Conservation (phyloP, 2,329 filamentous ascomycete genomes). For the Colletotrichum viniferum region DNA sequence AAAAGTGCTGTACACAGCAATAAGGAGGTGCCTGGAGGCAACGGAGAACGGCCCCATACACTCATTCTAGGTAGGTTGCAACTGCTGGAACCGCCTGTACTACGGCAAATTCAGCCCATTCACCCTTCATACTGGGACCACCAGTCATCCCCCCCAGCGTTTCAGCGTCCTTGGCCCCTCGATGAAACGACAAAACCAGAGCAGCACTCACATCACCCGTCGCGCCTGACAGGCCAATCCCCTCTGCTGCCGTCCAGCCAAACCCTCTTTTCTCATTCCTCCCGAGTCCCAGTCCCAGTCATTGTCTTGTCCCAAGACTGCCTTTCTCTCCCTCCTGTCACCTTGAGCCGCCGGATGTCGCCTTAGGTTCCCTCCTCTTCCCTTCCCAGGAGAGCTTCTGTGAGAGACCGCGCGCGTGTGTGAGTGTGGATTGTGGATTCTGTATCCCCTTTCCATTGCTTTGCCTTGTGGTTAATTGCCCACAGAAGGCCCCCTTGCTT, state of each 20-base stretch:
- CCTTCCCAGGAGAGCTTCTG: background rate
- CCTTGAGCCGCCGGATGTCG: background rate
- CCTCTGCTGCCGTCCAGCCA: slow-evolving; percentile 10
- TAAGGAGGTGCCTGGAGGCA: background rate
- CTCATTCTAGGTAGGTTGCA: background rate
- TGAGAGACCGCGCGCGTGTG: background rate
- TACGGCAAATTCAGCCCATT: background rate
- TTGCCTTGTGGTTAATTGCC: background rate
- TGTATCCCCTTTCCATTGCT: background rate
- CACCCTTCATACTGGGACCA: slow-evolving; percentile 3
- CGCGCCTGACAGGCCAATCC: slow-evolving; percentile 20
- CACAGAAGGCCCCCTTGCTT: background rate
- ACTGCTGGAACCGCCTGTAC: background rate
- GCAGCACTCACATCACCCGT: slow-evolving; percentile 3
- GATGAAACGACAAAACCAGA: slow-evolving; percentile 20
- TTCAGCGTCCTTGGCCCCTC: slow-evolving; percentile 20
- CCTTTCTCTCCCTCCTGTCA: background rate
- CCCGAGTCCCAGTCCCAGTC: background rate
- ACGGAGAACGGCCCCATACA: background rate
- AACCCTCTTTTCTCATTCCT: slow-evolving; percentile 1
- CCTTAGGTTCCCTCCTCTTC: background rate
- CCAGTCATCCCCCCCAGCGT: slow-evolving; percentile 12
- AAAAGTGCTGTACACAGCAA: background rate
- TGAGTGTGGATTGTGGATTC: background rate
- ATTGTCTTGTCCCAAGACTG: background rate